These are phyloP conservation scores for Penicillium cosmopolitanum DNA, from an alignment of 495 filamentous ascomycete genomes.

Conservation along the genomic window DNA sequence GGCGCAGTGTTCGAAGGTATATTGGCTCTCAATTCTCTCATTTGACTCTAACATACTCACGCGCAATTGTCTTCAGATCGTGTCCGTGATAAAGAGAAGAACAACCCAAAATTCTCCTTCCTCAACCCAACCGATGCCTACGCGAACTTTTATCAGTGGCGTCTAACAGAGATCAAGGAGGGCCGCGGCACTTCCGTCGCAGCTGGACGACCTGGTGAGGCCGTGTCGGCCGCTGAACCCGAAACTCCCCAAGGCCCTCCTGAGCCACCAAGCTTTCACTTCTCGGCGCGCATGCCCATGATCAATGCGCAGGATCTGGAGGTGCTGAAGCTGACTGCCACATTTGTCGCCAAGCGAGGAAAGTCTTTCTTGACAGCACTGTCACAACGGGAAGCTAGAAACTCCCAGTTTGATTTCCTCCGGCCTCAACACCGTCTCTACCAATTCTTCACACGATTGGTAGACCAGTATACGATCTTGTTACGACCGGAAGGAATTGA, in stretches of 20 bases:
- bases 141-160: constrained; percentile 86
- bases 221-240: constrained; percentile 54
- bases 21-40: neutral
- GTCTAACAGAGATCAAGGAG: constrained; percentile 78
- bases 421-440: constrained; percentile 94
- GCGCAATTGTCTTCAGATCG: constrained; percentile 55
- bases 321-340: constrained; percentile 84
- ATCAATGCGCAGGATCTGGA: constrained; percentile 96
- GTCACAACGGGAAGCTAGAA: constrained; percentile 83
- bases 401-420: constrained; percentile 96
- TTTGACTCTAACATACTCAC: neutral
- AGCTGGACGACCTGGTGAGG: constrained; percentile 74
- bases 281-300: constrained; percentile 96
- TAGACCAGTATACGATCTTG: constrained; percentile 93
- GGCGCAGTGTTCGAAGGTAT: constrained; percentile 78
- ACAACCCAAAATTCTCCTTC: constrained; percentile 91
- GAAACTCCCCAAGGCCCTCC: constrained; percentile 79
- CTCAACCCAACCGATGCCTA: constrained; percentile 81
- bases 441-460: constrained; percentile 87
- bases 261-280: constrained; percentile 88
- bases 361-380: constrained; percentile 87
- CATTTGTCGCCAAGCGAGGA: constrained; percentile 90
- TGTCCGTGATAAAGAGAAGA: constrained; percentile 81
- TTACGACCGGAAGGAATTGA: constrained; percentile 67
- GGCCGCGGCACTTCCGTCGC: constrained; percentile 80